phyloP scores from a whole-genome alignment of 1,284 basidiomycete species.

The Tilletia horrida region DNA sequence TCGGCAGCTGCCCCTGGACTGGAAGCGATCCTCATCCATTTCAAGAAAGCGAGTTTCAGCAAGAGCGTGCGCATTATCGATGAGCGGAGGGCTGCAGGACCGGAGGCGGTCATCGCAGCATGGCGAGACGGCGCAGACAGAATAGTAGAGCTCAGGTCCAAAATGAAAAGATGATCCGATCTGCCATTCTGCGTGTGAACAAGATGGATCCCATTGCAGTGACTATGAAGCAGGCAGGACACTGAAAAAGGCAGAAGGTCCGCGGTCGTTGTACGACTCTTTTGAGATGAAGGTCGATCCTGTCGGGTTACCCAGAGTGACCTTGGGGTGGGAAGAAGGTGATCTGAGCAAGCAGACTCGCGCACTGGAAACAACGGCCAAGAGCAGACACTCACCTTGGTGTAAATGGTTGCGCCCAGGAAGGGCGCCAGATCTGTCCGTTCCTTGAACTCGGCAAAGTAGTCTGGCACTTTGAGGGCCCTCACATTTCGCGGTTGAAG shows the following conservation, averaged over 20 bases:
- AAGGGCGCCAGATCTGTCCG: slow-evolving; percentile 49
- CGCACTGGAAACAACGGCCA: neutral
- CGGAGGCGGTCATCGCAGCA: neutral
- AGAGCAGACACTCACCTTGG: slow-evolving; percentile 30
- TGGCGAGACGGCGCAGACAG: neutral
- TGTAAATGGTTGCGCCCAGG: slow-evolving; percentile 52
- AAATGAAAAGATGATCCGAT: slow-evolving; percentile 3
- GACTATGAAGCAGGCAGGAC: slow-evolving; percentile 1
- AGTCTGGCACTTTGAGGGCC: slow-evolving; percentile 49
- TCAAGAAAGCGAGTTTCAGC: slow-evolving; percentile 12
- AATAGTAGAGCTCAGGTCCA: slow-evolving; percentile 12
- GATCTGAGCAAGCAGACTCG: neutral
- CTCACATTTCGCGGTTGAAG: slow-evolving; percentile 45
- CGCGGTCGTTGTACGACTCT: slow-evolving; percentile 49
- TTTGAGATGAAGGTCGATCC: slow-evolving; percentile 49
- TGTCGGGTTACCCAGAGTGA: slow-evolving; percentile 46
- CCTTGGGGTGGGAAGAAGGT: slow-evolving; percentile 16
- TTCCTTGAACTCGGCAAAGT: slow-evolving; percentile 53
- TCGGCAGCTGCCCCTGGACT: neutral
- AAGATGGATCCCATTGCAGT: too few species aligned
- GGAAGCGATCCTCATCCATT: neutral
- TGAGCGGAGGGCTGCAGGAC: neutral
- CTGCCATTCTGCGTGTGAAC: too few species aligned
- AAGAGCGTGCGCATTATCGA: slow-evolving; percentile 10
- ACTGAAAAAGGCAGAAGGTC: slow-evolving; percentile 35